Conservation (phyloP, 1,284 basidiomycete species). For the Ceraceosorus guamensis region DNA sequence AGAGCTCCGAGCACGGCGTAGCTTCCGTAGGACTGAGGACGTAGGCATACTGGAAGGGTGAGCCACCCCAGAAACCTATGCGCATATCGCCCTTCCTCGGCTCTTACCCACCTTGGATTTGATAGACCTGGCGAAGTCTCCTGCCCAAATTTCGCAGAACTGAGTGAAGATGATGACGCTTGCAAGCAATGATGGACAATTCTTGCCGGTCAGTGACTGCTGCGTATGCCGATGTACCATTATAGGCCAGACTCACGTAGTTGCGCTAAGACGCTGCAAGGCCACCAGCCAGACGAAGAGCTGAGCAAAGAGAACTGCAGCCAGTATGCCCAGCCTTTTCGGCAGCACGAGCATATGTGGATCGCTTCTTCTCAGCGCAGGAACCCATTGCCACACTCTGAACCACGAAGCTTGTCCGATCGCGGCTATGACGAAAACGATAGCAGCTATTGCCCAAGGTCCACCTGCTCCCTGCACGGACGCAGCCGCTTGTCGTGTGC, state of each 20-base stretch:
- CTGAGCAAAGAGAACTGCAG: constrained; percentile 25
- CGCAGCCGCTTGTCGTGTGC: background rate
- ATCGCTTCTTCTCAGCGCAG: constrained; percentile 18
- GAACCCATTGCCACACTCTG: constrained; percentile 39
- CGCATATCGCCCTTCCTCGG: constrained; percentile 16
- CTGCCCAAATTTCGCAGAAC: constrained; percentile 45
- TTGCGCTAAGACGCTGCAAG: constrained; percentile 33
- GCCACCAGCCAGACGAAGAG: constrained; percentile 41
- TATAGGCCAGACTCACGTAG: constrained; percentile 10
- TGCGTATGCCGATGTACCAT: background rate
- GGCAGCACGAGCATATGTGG: constrained; percentile 19
- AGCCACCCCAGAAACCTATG: constrained; percentile 18
- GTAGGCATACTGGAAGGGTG: background rate
- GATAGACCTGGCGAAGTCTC: constrained; percentile 25
- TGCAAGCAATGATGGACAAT: background rate
- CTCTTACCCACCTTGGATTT: constrained; percentile 11
- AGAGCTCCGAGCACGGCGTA: constrained; percentile 3
- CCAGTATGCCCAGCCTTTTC: constrained; percentile 24
- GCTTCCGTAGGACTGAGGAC: constrained; percentile 5
- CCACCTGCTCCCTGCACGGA: background rate
- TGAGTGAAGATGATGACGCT: constrained; percentile 45
- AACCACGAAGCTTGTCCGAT: constrained; percentile 28
- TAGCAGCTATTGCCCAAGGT: constrained; percentile 37
- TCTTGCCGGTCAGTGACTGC: background rate
- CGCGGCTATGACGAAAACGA: constrained; percentile 31